Conservation (phyloP, 2,329 filamentous ascomycete genomes). For the Didymella lethalis region DNA sequence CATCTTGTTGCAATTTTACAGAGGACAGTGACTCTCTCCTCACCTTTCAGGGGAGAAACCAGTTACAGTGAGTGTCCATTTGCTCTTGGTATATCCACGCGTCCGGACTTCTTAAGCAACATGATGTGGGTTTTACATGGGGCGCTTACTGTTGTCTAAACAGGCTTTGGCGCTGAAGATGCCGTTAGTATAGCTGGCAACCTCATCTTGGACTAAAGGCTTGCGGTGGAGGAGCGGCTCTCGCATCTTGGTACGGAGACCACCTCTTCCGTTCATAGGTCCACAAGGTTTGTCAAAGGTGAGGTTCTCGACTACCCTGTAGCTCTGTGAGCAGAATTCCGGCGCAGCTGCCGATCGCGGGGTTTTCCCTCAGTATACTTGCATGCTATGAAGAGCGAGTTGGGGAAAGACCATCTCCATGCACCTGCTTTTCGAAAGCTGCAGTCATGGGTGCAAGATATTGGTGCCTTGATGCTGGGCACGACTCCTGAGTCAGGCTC, state of each 20-base stretch:
- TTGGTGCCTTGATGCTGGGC: not conserved
- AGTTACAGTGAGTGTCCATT: not conserved
- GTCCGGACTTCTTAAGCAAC: not conserved
- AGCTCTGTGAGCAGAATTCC: constrained; percentile 1
- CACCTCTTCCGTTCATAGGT: not conserved
- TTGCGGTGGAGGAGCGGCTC: not conserved
- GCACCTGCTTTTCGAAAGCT: not conserved
- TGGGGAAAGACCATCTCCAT: not conserved
- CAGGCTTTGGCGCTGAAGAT: not conserved
- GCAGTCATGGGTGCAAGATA: not conserved
- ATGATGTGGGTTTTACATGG: constrained; percentile 1
- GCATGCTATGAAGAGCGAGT: not conserved
- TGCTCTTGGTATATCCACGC: not conserved
- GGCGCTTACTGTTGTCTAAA: not conserved
- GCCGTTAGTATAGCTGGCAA: not conserved
- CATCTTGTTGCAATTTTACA: constrained; percentile 2
- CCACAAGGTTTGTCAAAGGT: not conserved
- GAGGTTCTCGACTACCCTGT: not conserved
- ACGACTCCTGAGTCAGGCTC: not conserved
- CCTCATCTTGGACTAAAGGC: not conserved
- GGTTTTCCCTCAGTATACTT: not conserved
- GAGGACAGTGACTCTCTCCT: not conserved
- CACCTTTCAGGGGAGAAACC: not conserved
- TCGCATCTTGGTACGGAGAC: not conserved
- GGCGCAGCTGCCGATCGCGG: not conserved